Evolutionary conservation across 352 stramenopile genomes (phyloP), one percentile per base, ranked within the genome.

Genomic region (Phytophthora fragariae): DNA sequence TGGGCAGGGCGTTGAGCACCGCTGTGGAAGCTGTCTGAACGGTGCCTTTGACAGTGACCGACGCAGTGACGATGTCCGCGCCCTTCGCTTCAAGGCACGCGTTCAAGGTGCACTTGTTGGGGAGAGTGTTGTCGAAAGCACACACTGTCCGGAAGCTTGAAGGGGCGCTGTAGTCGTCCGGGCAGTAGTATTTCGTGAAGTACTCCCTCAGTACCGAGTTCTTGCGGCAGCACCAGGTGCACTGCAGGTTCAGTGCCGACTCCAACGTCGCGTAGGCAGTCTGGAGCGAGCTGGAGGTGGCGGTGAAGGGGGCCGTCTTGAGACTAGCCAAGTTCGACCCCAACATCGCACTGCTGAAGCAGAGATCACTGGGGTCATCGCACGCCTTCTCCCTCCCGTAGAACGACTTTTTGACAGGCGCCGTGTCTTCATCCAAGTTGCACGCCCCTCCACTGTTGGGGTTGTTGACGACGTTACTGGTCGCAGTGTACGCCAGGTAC

Each of bases 51-150:
- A 91, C 79, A 0, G n/a, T 41, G 11, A 67, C 72, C 0, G 66
- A 65, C 0, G 69, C 76, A 7, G 46, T 57, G 7, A 73, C 72
- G 31, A 90, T 56, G 17, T 82, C 82, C 14, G 81, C 57, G 17
- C 81, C 81, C 46, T 68, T 74, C 6, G 81, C 61, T 24, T 75
- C 41, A 1, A 92, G 65, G 37, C 81, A 86, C 62, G 87, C 77
- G 56, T 80, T 52, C n/a, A 86, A 70, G 7, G 52, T 50, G 60
- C 83, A 89, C n/a, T 50, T 41, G 11, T 57, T 60, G 4, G 58
- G 37, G 0, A 46, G 12, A 46, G 58, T 12, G 33, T 55, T 41
- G 21, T 37, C 49, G 37, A 33, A 27, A 10, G 35, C 39, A 41
- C 37, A 46, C 37, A 46, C 37, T 4, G 37, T 46, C 37, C 37